Conservation (phyloP, 1,284 basidiomycete genomes). For the Ustilago trichophora region DNA sequence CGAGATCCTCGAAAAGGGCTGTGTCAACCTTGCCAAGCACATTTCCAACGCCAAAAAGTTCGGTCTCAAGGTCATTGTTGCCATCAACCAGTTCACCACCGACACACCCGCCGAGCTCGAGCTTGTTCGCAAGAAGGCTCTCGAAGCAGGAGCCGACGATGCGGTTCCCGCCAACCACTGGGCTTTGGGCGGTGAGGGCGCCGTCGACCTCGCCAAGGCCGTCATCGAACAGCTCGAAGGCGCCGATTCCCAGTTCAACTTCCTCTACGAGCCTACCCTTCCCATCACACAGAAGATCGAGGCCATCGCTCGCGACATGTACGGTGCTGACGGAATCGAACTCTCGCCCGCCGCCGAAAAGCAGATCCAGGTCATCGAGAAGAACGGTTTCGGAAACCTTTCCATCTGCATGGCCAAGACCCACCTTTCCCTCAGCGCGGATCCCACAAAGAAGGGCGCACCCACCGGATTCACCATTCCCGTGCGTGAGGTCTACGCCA, state of each 20-base stretch:
- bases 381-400: conserved; percentile 79
- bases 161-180: conserved; percentile 94
- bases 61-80: conserved; percentile 95
- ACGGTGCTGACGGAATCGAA: conserved; percentile 64
- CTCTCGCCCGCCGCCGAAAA: conserved; percentile 77
- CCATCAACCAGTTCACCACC: conserved; percentile 90
- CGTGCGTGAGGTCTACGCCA: conserved; percentile 85
- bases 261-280: conserved; percentile 61
- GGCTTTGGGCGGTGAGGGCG: conserved; percentile 62
- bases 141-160: conserved; percentile 89
- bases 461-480: conserved; percentile 80
- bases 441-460: conserved; percentile 58
- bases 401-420: conserved; percentile 98
- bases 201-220: conserved; percentile 59
- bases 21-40: conserved; percentile 90
- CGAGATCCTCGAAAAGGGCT: conserved; percentile 87
- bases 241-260: conserved; percentile 55
- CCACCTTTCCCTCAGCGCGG: conserved; percentile 67
- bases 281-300: conserved; percentile 63
- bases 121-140: conserved; percentile 81
- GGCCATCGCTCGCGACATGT: conserved; percentile 63
- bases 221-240: conserved; percentile 60
- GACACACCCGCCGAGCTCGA: conserved; percentile 91
- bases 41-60: conserved; percentile 96
- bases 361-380: conserved; percentile 90